phyloP scores from a whole-genome alignment of 192 early-diverging fungal species.

The Nowakowskiella sp. region DNA sequence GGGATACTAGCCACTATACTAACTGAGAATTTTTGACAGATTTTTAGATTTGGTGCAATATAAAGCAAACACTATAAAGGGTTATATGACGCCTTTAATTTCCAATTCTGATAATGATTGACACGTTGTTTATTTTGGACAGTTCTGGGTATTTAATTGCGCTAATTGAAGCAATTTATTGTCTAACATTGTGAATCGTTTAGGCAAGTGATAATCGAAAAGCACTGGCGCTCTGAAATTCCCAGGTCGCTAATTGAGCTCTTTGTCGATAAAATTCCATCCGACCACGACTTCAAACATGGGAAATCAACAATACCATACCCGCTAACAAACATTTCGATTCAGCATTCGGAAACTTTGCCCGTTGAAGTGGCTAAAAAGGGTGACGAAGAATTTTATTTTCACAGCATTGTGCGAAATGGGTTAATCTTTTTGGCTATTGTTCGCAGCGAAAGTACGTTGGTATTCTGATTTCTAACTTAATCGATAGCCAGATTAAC shows the following conservation, averaged over 20 bases:
- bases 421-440: slow-evolving; percentile 71
- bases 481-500: slow-evolving; percentile 1
- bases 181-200: slow-evolving; percentile 1
- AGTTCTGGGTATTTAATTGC: slow-evolving; percentile 40
- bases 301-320: slow-evolving; percentile 48
- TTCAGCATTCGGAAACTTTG: slow-evolving; percentile 23
- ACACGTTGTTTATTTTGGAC: slow-evolving; percentile 66
- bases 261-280: too few relatives aligned
- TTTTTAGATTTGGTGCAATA: too few relatives aligned
- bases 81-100: too few relatives aligned
- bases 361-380: slow-evolving; percentile 23
- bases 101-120: too few relatives aligned
- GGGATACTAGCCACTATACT: too few relatives aligned
- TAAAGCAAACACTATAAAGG: too few relatives aligned
- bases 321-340: slow-evolving; percentile 8
- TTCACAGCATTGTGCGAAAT: slow-evolving; percentile 59
- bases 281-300: too few relatives aligned
- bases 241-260: slow-evolving; percentile 54
- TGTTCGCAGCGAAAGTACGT: slow-evolving; percentile 68
- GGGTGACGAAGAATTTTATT: slow-evolving; percentile 51
- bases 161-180: not conserved
- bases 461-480: too few relatives aligned
- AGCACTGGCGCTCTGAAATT: slow-evolving; percentile 71
- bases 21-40: too few relatives aligned
- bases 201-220: slow-evolving; percentile 80